Percentiles rank a stretch among this genome's conserved stretches.
Conservation (phyloP, 2,329 filamentous ascomycete species). For the Xenosphaeropsis pyriputrescens region DNA sequence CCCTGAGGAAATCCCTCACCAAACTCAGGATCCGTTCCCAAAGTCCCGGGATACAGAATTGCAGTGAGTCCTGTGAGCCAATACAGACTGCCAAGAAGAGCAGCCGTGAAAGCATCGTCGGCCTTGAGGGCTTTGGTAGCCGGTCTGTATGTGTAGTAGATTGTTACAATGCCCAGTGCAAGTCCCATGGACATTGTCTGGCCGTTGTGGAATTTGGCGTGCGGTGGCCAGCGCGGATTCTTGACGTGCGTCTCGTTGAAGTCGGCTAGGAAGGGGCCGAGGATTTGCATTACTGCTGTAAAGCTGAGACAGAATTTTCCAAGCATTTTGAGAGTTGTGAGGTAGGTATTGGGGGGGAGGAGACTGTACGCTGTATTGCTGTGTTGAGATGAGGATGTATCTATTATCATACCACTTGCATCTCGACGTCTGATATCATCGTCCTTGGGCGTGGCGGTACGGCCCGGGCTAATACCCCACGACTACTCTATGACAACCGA, state of each 20-base stretch:
- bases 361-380: too few relatives aligned
- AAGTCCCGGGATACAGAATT: slow-evolving; percentile 28
- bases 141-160: slow-evolving; percentile 21
- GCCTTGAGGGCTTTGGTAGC: neutral
- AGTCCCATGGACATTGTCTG: slow-evolving; percentile 33
- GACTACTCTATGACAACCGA: too few relatives aligned
- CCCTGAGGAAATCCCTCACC: slow-evolving; percentile 22
- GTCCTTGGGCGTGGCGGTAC: too few relatives aligned
- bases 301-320: slow-evolving; percentile 5
- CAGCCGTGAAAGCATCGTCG: slow-evolving; percentile 16
- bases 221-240: slow-evolving; percentile 32
- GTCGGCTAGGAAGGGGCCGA: slow-evolving; percentile 18
- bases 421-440: too few relatives aligned
- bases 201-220: slow-evolving; percentile 35
- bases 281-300: slow-evolving; percentile 6
- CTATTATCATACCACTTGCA: too few relatives aligned
- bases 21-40: slow-evolving; percentile 29
- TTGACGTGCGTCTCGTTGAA: slow-evolving; percentile 28
- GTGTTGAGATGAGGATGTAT: too few relatives aligned
- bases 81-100: slow-evolving; percentile 25
- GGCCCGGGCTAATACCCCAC: too few relatives aligned
- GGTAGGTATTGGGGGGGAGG: too few relatives aligned
- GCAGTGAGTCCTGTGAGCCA: slow-evolving; percentile 26
- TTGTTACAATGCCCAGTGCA: slow-evolving; percentile 20
- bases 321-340: too few relatives aligned